phyloP scores from a whole-genome alignment of 2,329 filamentous ascomycete species.

The Beauveria varroae region DNA sequence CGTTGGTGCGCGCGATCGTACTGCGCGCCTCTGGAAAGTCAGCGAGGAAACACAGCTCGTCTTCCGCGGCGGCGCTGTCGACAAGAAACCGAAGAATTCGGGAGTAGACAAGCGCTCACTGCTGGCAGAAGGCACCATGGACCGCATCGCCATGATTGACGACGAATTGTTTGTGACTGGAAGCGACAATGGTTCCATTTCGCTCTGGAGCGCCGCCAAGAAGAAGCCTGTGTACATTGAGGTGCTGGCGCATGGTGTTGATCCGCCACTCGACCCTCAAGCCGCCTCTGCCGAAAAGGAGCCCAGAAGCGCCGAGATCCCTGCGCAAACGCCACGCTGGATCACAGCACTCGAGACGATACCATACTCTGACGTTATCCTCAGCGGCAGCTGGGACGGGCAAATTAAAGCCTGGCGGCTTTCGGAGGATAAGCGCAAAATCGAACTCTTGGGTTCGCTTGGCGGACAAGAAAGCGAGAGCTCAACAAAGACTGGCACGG shows the following conservation, averaged over 20 bases:
- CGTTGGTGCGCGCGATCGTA: constrained; percentile 84
- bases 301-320: constrained; percentile 51
- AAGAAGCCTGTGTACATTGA: constrained; percentile 88
- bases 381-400: constrained; percentile 90
- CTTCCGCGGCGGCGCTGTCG: constrained; percentile 73
- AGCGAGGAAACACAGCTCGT: constrained; percentile 92
- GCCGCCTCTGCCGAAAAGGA: constrained; percentile 66
- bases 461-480: constrained; percentile 29
- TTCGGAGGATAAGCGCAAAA: constrained; percentile 70
- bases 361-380: constrained; percentile 81
- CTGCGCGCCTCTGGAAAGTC: constrained; percentile 91
- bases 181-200: constrained; percentile 80
- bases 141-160: constrained; percentile 84
- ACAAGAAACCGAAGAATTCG: constrained; percentile 41
- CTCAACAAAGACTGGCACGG: neutral
- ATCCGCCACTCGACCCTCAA: constrained; percentile 59
- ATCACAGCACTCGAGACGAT: constrained; percentile 84
- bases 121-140: constrained; percentile 77
- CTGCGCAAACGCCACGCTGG: constrained; percentile 67
- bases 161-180: constrained; percentile 88
- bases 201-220: constrained; percentile 83
- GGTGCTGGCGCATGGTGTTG: constrained; percentile 76
- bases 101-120: constrained; percentile 42
- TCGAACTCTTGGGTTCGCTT: constrained; percentile 65
- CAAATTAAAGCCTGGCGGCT: constrained; percentile 79